Base-by-base conservation (phyloP, 345 rosid genomes). In the Mallotus nudiflorus region DNA sequence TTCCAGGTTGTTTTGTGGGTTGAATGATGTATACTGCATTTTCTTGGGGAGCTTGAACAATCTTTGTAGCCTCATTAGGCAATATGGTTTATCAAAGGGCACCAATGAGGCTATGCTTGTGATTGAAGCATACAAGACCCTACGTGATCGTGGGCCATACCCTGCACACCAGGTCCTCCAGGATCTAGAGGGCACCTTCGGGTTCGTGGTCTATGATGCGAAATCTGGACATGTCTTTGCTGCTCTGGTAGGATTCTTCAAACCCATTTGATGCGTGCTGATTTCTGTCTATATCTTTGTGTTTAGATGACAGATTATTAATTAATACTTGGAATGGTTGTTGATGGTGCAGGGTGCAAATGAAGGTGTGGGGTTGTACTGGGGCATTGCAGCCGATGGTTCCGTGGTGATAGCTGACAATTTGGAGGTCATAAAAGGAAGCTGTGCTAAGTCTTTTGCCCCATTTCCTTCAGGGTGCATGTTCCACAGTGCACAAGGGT, bases 391-490 rank as follows among this genome's bases (percentile, higher is more conserved):
- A n/a, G 92, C 81, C 0, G 97, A 95, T 59, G 97, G 97, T 0
- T 88, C 91, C 24, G 96, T 92, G 28, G 92, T 92, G 0, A 85
- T 92, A 52, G 89, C 93, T 24, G 98, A 95, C 82, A 86, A 90
- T 64, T 48, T 87, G 79, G 88, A 88, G 61, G 83, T 89, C 33
- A 85, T 90, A 7, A 95, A 90, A 58, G 94, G 85, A 28, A 85
- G 98, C 0, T 95, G 98, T 82, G 93, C 91, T 29, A 92, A 90
- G 79, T 95, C 98, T n/a, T 92, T 77, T 81, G 98, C 99, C 24
- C 94, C 97, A 60, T 95, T 92, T 77, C 99, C 97, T 10, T 24
- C 75, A 56, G 96, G 97, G 8, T 95, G 90, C 62, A 88, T 92
- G 92, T 95, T 92, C 75, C 92, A 90, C 60, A 88, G 88, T 33